A percentile compares a stretch with the other conserved stretches of the same genome.
phyloP scores from a whole-genome alignment of 2,329 filamentous ascomycete species.

The Penicillium hordei region DNA sequence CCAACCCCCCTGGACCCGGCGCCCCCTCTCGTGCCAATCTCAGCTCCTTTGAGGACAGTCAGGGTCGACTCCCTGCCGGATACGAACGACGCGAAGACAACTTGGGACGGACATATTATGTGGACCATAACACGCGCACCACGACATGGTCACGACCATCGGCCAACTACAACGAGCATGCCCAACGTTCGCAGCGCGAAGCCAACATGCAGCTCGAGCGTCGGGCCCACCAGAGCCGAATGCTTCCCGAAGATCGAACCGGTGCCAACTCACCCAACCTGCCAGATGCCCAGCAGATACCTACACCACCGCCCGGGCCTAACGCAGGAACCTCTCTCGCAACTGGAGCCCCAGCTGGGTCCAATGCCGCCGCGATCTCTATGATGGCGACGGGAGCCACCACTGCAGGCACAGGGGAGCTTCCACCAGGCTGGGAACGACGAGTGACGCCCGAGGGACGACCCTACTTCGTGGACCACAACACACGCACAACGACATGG shows the following conservation, averaged over 20 bases:
- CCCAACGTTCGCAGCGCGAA: slow-evolving; percentile 77
- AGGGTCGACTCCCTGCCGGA: slow-evolving; percentile 84
- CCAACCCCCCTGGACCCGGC: slow-evolving; percentile 34
- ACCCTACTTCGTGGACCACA: slow-evolving; percentile 97
- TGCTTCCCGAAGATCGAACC: slow-evolving; percentile 91
- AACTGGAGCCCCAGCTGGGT: slow-evolving; percentile 42
- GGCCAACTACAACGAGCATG: slow-evolving; percentile 70
- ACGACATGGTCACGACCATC: slow-evolving; percentile 95
- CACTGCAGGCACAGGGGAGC: slow-evolving; percentile 88
- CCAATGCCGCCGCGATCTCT: slow-evolving; percentile 60
- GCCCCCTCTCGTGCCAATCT: slow-evolving; percentile 58
- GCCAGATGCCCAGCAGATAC: slow-evolving; percentile 49
- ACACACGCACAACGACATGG: slow-evolving; percentile 97
- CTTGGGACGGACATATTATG: slow-evolving; percentile 92
- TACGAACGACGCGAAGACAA: slow-evolving; percentile 98
- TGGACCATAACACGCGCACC: slow-evolving; percentile 94
- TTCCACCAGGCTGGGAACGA: slow-evolving; percentile 95
- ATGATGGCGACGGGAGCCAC: slow-evolving; percentile 96
- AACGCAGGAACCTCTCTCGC: slow-evolving; percentile 27
- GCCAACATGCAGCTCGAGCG: slow-evolving; percentile 91
- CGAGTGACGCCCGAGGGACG: slow-evolving; percentile 92
- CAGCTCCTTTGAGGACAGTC: slow-evolving; percentile 94
- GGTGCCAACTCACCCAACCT: slow-evolving; percentile 87
- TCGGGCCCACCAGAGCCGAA: slow-evolving; percentile 90
- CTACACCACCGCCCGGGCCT: slow-evolving; percentile 47